These are phyloP conservation scores for Physcomitrium patens DNA, from an alignment of 225 moss, liverwort and hornwort genomes.

Conservation along the genomic window DNA sequence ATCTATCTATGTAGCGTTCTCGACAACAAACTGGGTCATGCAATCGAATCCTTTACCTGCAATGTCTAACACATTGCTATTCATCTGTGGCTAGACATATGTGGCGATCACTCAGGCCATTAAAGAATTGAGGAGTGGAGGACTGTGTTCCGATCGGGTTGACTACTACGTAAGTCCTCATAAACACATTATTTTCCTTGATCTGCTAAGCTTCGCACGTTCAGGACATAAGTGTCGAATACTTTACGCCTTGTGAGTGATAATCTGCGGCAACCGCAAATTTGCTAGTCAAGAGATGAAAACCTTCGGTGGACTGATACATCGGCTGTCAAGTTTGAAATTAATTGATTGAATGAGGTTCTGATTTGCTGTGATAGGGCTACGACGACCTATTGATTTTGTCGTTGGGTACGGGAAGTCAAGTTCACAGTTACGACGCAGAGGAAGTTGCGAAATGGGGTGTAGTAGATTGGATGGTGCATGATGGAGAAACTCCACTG, in stretches of 20 bases:
- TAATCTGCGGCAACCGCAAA: neutral
- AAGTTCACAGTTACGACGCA: constrained; percentile 38
- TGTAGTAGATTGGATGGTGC: constrained; percentile 50
- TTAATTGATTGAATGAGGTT: neutral
- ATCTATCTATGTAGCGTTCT: neutral
- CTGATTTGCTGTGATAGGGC: constrained; percentile 31
- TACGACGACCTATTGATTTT: constrained; percentile 59
- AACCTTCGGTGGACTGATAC: neutral
- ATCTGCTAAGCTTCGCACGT: neutral
- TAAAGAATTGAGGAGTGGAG: constrained; percentile 54
- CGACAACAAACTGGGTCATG: neutral
- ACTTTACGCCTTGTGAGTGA: neutral
- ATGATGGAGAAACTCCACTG: constrained; percentile 50
- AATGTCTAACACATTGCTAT: constrained; percentile 1
- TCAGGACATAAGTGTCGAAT: neutral
- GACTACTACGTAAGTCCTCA: constrained; percentile 32
- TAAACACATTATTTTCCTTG: neutral
- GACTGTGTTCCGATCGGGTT: constrained; percentile 46
- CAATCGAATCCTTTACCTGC: neutral
- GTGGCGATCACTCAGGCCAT: constrained; percentile 70
- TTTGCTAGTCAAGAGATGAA: neutral
- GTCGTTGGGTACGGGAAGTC: constrained; percentile 64
- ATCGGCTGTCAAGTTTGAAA: no score
- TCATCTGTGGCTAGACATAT: constrained; percentile 45
- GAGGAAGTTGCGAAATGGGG: constrained; percentile 60